Base-by-base conservation (phyloP, 1,284 basidiomycete genomes). In the Sanghuangporus weigelae region DNA sequence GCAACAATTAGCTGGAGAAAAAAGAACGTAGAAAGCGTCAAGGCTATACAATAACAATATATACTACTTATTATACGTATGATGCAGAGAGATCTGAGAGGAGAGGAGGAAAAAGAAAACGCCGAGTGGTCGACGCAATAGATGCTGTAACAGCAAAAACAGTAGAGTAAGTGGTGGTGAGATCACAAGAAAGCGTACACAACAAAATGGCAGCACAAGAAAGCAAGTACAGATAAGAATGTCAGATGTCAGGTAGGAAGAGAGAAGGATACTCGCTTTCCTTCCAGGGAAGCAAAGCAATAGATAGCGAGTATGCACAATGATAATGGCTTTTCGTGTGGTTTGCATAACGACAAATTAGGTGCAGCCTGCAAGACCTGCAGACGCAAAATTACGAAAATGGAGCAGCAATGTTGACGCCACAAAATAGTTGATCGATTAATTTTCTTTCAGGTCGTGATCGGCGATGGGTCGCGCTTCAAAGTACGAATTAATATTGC, bases 391-490 rank as follows among this genome's bases (percentile, higher is more conserved):
- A 36, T 14, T 2, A 38, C 7, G 31, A 54, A n/a, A 19, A 16
- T 11, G 53, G 19, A 54, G 14, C 53, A 38, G 19, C 5, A 16
- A 36, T 7, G 35, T 19, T 10, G 7, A 38, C 53, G 53, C 36
- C 53, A 38, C 31, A 54, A 71, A 26, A 78, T 73, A 61, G 31
- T 78, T 72, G 60, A 35, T 78, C 72, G 60, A 81, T 62, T 55
- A 75, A 56, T 62, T 66, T 58, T 73, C 73, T 39, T 64, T 64
- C 71, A 70, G 73, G 19, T 39, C 66, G 48, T 72, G 73, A 42
- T 63, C 61, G 36, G 51, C 14, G 14, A 68, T 64, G 0, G 67
- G 56, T 1, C 51, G 26, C 21, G 54, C 51, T 16, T 62, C 67
- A 21, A 61, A 59, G 39, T 67, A 60, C 53, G 65, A 58, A 35